Evolutionary conservation across 139 green algal species (phyloP).

Genomic region (Desmodesmus armatus): DNA sequence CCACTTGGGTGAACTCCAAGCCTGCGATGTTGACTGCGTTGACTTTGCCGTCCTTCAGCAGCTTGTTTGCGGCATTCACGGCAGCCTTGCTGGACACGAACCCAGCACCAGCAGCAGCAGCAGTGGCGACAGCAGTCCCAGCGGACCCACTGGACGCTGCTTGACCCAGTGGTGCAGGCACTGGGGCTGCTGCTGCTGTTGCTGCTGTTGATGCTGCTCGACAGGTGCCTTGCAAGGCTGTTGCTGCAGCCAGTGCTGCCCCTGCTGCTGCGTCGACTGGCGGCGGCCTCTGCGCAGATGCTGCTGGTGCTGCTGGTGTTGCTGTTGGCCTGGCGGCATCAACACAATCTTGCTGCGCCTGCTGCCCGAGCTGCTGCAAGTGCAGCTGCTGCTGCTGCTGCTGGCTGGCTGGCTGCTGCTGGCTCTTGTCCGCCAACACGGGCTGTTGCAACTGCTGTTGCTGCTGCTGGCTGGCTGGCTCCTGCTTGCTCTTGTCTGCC

Average conservation of each 20-base stretch:
- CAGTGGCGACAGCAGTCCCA: too few relatives aligned
- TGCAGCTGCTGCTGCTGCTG: not conserved
- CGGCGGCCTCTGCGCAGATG: not conserved
- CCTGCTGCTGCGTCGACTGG: not conserved
- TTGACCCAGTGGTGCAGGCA: not conserved
- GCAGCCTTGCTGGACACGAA: too few relatives aligned
- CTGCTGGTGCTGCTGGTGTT: not conserved
- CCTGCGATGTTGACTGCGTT: conserved; percentile 34
- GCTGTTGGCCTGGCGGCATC: not conserved
- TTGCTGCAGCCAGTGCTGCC: not conserved
- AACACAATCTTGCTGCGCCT: not conserved
- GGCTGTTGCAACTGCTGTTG: not conserved
- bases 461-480: not conserved
- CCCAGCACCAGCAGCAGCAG: too few relatives aligned
- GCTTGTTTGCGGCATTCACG: not conserved
- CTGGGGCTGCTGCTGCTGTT: conserved; percentile 17
- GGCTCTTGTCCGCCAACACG: not conserved
- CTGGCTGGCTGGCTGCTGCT: not conserved
- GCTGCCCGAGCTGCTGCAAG: too few relatives aligned
- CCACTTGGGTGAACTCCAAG: conserved; percentile 21
- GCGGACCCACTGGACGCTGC: too few relatives aligned
- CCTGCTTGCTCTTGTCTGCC: not conserved
- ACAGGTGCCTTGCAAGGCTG: not conserved
- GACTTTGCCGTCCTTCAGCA: not conserved
- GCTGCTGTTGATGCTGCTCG: not conserved